Evolutionary conservation across 73 alveolate species (phyloP).

Genomic region (Paramecium sexaurelia): DNA sequence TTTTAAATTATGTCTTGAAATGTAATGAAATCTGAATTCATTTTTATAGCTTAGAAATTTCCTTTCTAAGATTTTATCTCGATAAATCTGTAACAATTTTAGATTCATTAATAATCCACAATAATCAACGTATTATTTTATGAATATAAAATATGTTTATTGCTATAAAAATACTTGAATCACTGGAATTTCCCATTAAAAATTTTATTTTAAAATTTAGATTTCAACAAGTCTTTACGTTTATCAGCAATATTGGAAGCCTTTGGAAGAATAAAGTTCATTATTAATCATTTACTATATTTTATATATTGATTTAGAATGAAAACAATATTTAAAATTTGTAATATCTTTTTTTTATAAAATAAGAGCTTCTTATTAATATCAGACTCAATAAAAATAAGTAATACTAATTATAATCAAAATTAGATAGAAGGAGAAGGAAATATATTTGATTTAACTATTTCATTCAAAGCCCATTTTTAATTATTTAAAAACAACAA

Average conservation of each 20-base stretch:
- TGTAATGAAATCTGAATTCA: no score
- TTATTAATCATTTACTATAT: no score
- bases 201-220: background rate
- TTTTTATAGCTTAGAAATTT: no score
- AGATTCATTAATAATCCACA: background rate
- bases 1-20: no score
- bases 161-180: background rate
- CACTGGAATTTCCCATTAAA: background rate
- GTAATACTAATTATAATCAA: background rate
- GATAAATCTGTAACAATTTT: no score
- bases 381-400: background rate
- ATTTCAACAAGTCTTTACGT: background rate
- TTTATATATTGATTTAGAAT: no score
- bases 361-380: background rate
- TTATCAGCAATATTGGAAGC: no score
- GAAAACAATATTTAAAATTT: background rate
- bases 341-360: background rate
- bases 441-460: background rate
- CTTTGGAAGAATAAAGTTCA: no score
- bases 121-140: background rate
- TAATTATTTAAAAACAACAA: background rate
- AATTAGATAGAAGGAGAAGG: background rate
- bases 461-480: background rate
- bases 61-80: no score
- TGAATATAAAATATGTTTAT: background rate